phyloP scores from a whole-genome alignment of 2,329 filamentous ascomycete genomes.

The Magnaporthiopsis poae region DNA sequence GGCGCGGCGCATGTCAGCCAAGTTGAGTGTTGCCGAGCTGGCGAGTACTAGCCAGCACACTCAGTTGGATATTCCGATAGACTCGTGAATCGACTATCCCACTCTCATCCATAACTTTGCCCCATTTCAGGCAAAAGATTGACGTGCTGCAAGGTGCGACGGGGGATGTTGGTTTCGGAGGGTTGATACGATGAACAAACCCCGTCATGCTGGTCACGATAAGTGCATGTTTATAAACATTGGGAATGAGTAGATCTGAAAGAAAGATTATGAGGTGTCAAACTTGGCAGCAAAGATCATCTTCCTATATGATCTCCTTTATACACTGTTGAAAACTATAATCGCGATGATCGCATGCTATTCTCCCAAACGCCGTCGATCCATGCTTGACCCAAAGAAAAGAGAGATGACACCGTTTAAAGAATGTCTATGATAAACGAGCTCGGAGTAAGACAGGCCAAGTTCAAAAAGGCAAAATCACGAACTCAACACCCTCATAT shows the following conservation, averaged over 20 bases:
- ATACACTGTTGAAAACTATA: background rate
- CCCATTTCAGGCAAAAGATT: background rate
- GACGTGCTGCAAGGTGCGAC: too few species aligned
- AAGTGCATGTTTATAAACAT: background rate
- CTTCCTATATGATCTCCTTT: background rate
- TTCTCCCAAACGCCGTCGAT: background rate
- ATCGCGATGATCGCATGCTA: background rate
- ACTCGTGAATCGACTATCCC: conserved; percentile 2
- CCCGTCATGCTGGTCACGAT: too few species aligned
- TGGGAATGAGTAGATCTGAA: background rate
- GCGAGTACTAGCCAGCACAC: background rate
- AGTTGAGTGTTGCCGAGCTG: background rate
- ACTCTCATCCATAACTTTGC: background rate
- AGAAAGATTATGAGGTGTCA: background rate
- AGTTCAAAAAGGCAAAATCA: background rate
- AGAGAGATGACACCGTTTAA: too few species aligned
- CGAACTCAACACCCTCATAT: conserved; percentile 22
- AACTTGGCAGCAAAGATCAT: background rate
- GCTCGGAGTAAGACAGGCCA: too few species aligned
- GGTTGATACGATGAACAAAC: too few species aligned
- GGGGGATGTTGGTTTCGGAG: background rate
- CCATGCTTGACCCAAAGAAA: background rate
- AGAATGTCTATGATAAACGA: too few species aligned
- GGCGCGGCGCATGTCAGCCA: background rate
- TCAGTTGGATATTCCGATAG: conserved; percentile 2